Base-by-base conservation (phyloP, 2,329 filamentous ascomycete genomes). In the Zymoseptoria crescenta region DNA sequence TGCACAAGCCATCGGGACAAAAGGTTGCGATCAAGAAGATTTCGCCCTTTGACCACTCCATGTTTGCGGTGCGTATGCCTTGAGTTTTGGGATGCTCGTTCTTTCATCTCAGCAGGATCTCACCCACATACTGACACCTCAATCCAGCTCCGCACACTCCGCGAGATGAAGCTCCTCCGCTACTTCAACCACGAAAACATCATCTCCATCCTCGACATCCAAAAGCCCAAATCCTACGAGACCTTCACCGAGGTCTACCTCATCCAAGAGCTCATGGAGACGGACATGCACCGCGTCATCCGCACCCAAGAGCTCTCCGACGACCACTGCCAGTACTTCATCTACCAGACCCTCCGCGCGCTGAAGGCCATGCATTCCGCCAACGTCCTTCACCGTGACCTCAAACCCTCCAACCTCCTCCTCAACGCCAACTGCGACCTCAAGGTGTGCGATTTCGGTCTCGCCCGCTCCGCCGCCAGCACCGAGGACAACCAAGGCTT, bases 151-250 rank as follows among this genome's bases (percentile, higher is more conserved):
- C 84, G 94, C 74, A 99, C 94, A 1, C 81, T 99, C 66, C 91
- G 94, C 76, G 94, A 99, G 79, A 99, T 99, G 94, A 99, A 99
- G 84, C 83, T 99, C 59, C 80, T 99, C 71, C 85, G 94, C 70
- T 97, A 99, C 79, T 99, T 99, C 81, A 99, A 97, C 79, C 94
- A 99, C 74, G 94, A 99, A 79, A 99, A 99, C 78, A 97, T 99
- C 79, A 99, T 99, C 74, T 97, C 92, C 56, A 99, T 99, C 69
- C 86, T 99, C 68, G 94, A 99, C 75, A 99, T 99, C 69, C 94
- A 99, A 79, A 96, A 96, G 80, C 94, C 94, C 49, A 85, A 93
- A 70, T 96, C 88, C 80, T 97, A 95, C 73, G 93, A 97, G 73
- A 88, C 86, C 56, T 99, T 99, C 77, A 92, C 92, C 59, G 94